Evolutionary conservation across 2,329 filamentous ascomycete species (phyloP), one percentile per base, ranked within the genome.

Genomic region (Cryphonectria nitschkei): DNA sequence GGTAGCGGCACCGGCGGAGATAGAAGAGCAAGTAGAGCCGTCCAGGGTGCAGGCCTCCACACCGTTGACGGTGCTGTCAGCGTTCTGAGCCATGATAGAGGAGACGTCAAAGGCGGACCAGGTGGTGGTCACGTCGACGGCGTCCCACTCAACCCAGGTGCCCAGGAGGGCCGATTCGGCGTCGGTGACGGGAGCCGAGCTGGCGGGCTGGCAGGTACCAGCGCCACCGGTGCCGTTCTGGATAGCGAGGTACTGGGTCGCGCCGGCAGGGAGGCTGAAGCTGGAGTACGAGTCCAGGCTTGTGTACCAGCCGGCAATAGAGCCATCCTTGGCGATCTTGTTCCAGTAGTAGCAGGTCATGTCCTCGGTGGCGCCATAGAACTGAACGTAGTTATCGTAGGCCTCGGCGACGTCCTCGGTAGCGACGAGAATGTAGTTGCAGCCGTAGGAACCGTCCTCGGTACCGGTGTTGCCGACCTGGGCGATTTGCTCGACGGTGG

Each of bases 81-180:
- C 73, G 39, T 75, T 72, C 74, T 81, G 79, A 41, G 84, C 79
- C 58, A 86, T 83, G 13, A 88, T 81, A 71, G 81, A 82, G 5
- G 84, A 87, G 73, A 82, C 84, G 70, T 88, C 86, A 70, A 82
- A 84, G 56, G 86, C 86, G 3, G 83, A 86, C 82, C 83, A 86
- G 69, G 76, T 79, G n/a, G 74, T 68, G 82, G 88, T 88, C 78
- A 77, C 77, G 0, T 73, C 50, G 79, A 82, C 84, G 71, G 74
- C 83, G 63, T 83, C 82, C 68, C 82, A 84, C 81, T 88, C 86
- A 77, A 81, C 74, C 85, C 86, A 88, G 69, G 82, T 81, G 73
- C 79, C 78, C 66, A 81, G 80, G 70, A 79, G 83, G 76, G 84
- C 80, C 73, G 84, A 84, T 65, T 75, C 73, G 2, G 6, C 0